A percentile compares a stretch with the other conserved stretches of the same genome.
These are phyloP conservation scores for Mucor lusitanicus DNA, from an alignment of 371 early-diverging fungal genomes.

Conservation along the genomic window DNA sequence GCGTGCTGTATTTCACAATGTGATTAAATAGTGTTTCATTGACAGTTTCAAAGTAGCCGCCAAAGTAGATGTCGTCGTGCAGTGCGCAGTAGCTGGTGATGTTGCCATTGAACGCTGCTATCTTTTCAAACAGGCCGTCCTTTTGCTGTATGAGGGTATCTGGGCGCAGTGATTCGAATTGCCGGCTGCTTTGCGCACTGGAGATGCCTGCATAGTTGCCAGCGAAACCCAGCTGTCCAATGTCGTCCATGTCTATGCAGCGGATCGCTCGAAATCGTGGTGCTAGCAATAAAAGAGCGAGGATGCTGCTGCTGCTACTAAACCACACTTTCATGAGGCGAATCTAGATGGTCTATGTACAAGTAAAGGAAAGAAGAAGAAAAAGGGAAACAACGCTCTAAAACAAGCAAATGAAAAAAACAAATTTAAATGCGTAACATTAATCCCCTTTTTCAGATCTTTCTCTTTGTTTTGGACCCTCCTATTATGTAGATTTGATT, in stretches of 20 bases:
- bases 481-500: background rate
- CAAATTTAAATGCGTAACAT: slow-evolving; percentile 11
- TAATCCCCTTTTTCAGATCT: background rate
- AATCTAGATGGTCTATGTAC: background rate
- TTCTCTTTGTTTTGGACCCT: background rate
- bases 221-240: slow-evolving; percentile 38
- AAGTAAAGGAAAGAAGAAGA: background rate
- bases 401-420: slow-evolving; percentile 1
- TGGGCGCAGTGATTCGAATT: slow-evolving; percentile 22
- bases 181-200: slow-evolving; percentile 16
- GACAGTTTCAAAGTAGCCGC: slow-evolving; percentile 40
- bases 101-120: slow-evolving; percentile 8
- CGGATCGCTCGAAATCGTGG: background rate
- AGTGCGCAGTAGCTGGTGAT: slow-evolving; percentile 14
- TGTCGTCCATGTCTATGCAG: slow-evolving; percentile 5
- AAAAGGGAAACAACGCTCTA: background rate
- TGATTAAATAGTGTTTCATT: slow-evolving; percentile 29
- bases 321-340: background rate
- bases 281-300: background rate
- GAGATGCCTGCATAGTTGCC: slow-evolving; percentile 48
- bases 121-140: background rate
- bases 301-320: background rate
- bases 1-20: slow-evolving; percentile 35
- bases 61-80: slow-evolving; percentile 34
- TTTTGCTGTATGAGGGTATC: background rate